Conservation (phyloP, 225 moss, liverwort and hornwort species). For the Anthoceros angustus region DNA sequence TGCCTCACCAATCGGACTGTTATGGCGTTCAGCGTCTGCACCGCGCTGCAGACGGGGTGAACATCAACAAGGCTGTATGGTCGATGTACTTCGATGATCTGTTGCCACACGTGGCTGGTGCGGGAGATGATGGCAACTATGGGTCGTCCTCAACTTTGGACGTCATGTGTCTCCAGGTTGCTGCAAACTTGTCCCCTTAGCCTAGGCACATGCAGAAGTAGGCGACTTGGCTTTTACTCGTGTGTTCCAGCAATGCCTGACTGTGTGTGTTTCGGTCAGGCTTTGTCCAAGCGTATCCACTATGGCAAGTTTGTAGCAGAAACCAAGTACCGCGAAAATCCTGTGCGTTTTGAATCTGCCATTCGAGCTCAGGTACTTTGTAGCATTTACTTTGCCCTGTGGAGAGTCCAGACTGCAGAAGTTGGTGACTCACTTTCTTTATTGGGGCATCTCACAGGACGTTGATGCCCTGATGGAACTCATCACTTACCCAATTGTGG, state of each 20-base stretch:
- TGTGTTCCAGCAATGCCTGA: not conserved
- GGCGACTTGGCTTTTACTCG: not conserved
- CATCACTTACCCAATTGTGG: constrained; percentile 62
- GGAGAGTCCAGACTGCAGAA: not conserved
- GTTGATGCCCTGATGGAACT: constrained; percentile 56
- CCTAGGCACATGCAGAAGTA: not conserved
- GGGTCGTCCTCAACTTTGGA: constrained; percentile 78
- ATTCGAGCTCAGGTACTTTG: constrained; percentile 35
- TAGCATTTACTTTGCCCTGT: not conserved
- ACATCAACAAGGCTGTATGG: constrained; percentile 63
- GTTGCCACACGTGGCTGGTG: constrained; percentile 43
- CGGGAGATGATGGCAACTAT: constrained; percentile 88
- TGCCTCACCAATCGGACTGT: not conserved
- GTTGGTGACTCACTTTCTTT: not conserved
- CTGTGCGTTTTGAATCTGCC: constrained; percentile 42
- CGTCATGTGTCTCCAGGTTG: constrained; percentile 84
- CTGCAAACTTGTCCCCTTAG: not conserved
- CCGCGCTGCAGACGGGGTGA: constrained; percentile 56
- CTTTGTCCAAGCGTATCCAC: constrained; percentile 84
- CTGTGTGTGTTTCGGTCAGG: constrained; percentile 23
- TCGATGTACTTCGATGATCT: constrained; percentile 65
- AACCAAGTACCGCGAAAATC: constrained; percentile 69
- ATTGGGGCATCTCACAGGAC: constrained; percentile 30
- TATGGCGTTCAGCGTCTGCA: constrained; percentile 40
- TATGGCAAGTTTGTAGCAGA: constrained; percentile 97